Conservation (phyloP, 768 basidiomycete species). For the Rubroboletus satanas region DNA sequence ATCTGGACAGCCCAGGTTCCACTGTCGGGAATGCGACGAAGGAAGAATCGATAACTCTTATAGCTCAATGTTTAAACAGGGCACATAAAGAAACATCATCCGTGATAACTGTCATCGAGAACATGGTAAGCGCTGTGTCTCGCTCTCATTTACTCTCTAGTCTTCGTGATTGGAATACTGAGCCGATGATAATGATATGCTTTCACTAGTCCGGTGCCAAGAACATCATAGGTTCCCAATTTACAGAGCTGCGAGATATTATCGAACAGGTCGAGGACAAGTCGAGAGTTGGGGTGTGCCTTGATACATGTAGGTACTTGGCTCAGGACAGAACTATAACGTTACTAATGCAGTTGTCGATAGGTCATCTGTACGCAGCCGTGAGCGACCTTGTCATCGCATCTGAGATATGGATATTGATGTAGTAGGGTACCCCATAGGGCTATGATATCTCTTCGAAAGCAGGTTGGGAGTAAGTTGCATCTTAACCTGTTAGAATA, state of each 20-base stretch:
- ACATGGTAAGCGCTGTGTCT: slow-evolving; percentile 55
- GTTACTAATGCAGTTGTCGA: neutral
- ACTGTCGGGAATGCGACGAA: slow-evolving; percentile 66
- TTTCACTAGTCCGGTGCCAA: slow-evolving; percentile 64
- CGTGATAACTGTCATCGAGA: slow-evolving; percentile 71
- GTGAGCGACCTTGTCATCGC: slow-evolving; percentile 50
- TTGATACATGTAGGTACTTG: slow-evolving; percentile 71
- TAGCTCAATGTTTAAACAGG: slow-evolving; percentile 71
- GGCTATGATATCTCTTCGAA: slow-evolving; percentile 79
- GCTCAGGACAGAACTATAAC: neutral
- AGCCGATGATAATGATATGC: neutral
- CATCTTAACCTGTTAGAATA: neutral
- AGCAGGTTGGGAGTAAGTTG: slow-evolving; percentile 64
- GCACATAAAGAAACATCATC: slow-evolving; percentile 59
- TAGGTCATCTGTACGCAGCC: slow-evolving; percentile 77
- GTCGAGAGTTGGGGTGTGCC: slow-evolving; percentile 70
- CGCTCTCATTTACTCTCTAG: neutral
- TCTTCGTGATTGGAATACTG: neutral
- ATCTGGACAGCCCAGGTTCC: slow-evolving; percentile 64
- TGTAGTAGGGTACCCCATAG: slow-evolving; percentile 30
- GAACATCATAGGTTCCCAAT: slow-evolving; percentile 72
- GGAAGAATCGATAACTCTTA: slow-evolving; percentile 55
- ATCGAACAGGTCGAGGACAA: slow-evolving; percentile 72
- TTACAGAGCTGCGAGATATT: slow-evolving; percentile 63
- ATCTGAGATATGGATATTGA: neutral